A percentile compares a stretch with the other conserved stretches of the same genome.
Conservation (phyloP, 306 rosid species). For the Prunus davidiana region DNA sequence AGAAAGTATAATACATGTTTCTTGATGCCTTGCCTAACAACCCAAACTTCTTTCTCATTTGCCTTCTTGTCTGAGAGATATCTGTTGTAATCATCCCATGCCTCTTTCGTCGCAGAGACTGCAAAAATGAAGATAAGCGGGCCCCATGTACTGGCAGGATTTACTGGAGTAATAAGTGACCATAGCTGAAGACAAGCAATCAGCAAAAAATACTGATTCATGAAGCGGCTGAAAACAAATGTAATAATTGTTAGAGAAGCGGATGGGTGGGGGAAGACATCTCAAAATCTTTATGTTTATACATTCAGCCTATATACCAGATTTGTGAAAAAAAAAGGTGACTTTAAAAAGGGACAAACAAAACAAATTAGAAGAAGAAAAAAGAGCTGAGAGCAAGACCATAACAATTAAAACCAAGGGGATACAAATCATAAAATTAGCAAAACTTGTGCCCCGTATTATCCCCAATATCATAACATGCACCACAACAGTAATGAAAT, state of each 20-base stretch:
- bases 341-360: neutral
- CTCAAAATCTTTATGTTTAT: neutral
- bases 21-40: constrained; percentile 73
- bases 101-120: constrained; percentile 97
- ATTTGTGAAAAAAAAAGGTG: neutral
- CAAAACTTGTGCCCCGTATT: neutral
- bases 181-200: constrained; percentile 99
- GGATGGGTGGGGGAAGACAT: neutral
- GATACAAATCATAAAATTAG: neutral
- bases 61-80: constrained; percentile 96
- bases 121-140: constrained; percentile 98
- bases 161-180: constrained; percentile 97
- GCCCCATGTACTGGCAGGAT: constrained; percentile 99
- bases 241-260: constrained; percentile 22
- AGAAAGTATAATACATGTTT: constrained; percentile 55
- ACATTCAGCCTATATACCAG: neutral
- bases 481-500: neutral
- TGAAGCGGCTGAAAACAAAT: constrained; percentile 82
- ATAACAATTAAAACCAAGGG: neutral
- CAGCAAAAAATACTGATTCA: constrained; percentile 97
- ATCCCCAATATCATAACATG: neutral
- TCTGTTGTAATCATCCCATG: constrained; percentile 97
- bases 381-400: neutral
- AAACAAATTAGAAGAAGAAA: neutral
- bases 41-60: constrained; percentile 95